Percentiles rank a stretch among this genome's conserved stretches.
Conservation (phyloP, 2,329 filamentous ascomycete species). For the Ophiostoma angusticollis region DNA sequence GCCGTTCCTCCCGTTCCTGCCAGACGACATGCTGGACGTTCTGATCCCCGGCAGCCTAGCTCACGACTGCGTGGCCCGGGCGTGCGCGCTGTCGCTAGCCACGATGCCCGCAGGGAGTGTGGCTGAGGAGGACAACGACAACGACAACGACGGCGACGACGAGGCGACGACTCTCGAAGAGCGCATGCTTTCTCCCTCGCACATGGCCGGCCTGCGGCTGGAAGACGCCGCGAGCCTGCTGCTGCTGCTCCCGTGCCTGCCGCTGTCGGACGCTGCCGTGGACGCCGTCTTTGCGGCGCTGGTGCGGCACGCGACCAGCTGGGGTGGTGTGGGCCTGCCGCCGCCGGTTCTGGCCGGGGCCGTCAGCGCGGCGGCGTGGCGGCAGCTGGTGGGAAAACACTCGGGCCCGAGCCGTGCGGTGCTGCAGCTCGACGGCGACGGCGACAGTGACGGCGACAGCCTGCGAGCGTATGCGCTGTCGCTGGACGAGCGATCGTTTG, state of each 20-base stretch:
- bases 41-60: not conserved
- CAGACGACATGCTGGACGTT: constrained; percentile 1
- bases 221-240: not conserved
- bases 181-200: not conserved
- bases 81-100: not conserved
- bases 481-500: not conserved
- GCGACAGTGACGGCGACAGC: too few relatives aligned
- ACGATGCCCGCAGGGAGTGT: not conserved
- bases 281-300: not conserved
- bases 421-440: too few relatives aligned
- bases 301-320: not conserved
- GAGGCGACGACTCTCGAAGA: not conserved
- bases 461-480: not conserved
- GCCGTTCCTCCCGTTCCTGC: constrained; percentile 4
- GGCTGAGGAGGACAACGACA: too few relatives aligned
- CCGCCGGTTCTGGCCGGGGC: not conserved
- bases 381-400: too few relatives aligned
- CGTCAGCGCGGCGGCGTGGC: not conserved
- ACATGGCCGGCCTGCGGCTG: too few relatives aligned
- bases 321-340: too few relatives aligned
- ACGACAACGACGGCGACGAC: not conserved
- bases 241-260: not conserved
- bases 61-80: not conserved
- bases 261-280: not conserved
- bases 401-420: too few relatives aligned